Evolutionary conservation across 768 basidiomycete genomes (phyloP).

Genomic region (Kwoniella sp.): DNA sequence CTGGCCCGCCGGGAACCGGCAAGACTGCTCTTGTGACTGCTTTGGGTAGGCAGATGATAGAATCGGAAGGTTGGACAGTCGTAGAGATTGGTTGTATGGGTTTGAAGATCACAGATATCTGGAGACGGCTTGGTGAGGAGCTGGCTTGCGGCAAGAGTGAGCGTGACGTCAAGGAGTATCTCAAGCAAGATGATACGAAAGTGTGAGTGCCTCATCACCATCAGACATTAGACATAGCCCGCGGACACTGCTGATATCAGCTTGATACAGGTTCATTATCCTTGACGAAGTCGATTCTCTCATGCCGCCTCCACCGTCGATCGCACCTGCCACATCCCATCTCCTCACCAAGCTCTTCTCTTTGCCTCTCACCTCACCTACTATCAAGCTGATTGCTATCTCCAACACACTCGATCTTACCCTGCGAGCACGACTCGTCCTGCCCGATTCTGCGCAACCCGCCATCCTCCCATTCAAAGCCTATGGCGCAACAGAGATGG

Average conservation of each 20-base stretch:
- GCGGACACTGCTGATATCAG: too few relatives aligned
- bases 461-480: slow-evolving; percentile 54
- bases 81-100: slow-evolving; percentile 56
- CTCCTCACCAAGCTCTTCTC: slow-evolving; percentile 54
- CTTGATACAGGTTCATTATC: slow-evolving; percentile 46
- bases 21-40: slow-evolving; percentile 59
- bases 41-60: slow-evolving; percentile 36
- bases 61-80: slow-evolving; percentile 39
- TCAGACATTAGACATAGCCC: neutral
- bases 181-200: slow-evolving; percentile 1
- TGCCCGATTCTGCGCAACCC: slow-evolving; percentile 46
- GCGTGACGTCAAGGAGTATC: slow-evolving; percentile 25
- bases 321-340: slow-evolving; percentile 43
- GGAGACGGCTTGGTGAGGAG: slow-evolving; percentile 47
- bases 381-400: slow-evolving; percentile 54
- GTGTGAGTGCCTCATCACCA: slow-evolving; percentile 10
- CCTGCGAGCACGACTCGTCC: slow-evolving; percentile 49
- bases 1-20: slow-evolving; percentile 90
- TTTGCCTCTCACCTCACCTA: slow-evolving; percentile 41
- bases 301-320: slow-evolving; percentile 45
- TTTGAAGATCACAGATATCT: slow-evolving; percentile 46
- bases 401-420: slow-evolving; percentile 58
- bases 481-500: slow-evolving; percentile 52
- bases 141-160: slow-evolving; percentile 45
- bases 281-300: slow-evolving; percentile 57